Conservation (phyloP, 306 rosid species). For the Hippophae tibetana region DNA sequence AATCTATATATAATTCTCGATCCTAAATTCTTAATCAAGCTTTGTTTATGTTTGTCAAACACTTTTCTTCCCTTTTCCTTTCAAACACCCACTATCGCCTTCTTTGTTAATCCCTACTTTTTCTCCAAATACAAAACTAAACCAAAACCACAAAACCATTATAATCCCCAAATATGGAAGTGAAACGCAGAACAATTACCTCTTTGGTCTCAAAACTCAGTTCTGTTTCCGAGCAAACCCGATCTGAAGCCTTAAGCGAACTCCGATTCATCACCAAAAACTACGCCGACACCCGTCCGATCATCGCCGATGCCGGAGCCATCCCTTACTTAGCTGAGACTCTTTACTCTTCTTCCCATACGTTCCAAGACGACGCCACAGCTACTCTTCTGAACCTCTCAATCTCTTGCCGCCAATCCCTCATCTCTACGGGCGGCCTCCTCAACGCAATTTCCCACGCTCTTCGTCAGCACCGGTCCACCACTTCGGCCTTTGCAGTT, state of each 20-base stretch:
- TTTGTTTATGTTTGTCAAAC: no score
- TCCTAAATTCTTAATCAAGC: no score
- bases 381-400: slow-evolving; percentile 59
- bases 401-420: slow-evolving; percentile 29
- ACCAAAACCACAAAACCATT: no score
- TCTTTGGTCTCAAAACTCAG: slow-evolving; percentile 35
- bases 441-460: slow-evolving; percentile 54
- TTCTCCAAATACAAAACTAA: no score
- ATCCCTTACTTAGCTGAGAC: slow-evolving; percentile 45
- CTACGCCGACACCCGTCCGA: slow-evolving; percentile 37
- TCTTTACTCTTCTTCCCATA: slow-evolving; percentile 39
- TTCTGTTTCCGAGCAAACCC: slow-evolving; percentile 47
- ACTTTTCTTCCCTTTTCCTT: no score
- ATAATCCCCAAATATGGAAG: slow-evolving; percentile 26
- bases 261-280: slow-evolving; percentile 40
- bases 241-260: slow-evolving; percentile 38
- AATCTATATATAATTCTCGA: no score
- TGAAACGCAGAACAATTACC: slow-evolving; percentile 25
- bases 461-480: slow-evolving; percentile 31
- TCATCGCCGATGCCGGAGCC: slow-evolving; percentile 39
- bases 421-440: slow-evolving; percentile 51
- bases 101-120: no score
- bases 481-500: slow-evolving; percentile 44
- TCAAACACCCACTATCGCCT: no score
- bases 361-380: slow-evolving; percentile 53